These are phyloP conservation scores for Oenanthe sinensis DNA, from an alignment of 129 eudicot species.

Conservation along the genomic window DNA sequence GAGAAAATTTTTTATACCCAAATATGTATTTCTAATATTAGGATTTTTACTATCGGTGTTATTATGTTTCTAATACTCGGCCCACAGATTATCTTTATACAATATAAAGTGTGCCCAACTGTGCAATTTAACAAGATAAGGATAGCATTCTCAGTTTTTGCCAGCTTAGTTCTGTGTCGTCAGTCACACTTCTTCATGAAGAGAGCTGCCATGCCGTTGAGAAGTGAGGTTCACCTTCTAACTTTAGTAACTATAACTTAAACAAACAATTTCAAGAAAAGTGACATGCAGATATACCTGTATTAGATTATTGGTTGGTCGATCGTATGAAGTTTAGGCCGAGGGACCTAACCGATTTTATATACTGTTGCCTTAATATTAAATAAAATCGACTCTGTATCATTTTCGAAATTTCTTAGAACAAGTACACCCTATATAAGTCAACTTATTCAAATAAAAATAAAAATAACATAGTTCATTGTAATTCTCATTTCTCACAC, in stretches of 20 bases:
- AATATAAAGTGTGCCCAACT: neutral
- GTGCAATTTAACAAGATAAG: neutral
- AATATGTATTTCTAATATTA: too few relatives aligned
- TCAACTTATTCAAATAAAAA: too few relatives aligned
- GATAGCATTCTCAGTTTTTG: neutral
- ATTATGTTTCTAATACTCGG: neutral
- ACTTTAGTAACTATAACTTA: neutral
- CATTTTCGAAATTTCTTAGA: too few relatives aligned
- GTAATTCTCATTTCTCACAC: too few relatives aligned
- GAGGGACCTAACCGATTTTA: too few relatives aligned
- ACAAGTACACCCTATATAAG: too few relatives aligned
- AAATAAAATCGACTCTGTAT: too few relatives aligned
- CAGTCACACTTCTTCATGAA: conserved; percentile 1
- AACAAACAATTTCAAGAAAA: neutral
- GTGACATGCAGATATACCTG: neutral
- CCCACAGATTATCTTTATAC: neutral
- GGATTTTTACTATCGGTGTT: neutral
- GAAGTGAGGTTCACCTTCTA: neutral
- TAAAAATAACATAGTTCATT: too few relatives aligned
- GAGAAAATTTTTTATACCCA: too few relatives aligned
- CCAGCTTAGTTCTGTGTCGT: neutral
- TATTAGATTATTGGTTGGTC: too few relatives aligned
- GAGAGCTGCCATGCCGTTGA: neutral
- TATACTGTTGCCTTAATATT: too few relatives aligned
- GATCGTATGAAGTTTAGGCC: too few relatives aligned